Evolutionary conservation across 2,329 filamentous ascomycete genomes (phyloP).

Genomic region (Phialocephala sp.): DNA sequence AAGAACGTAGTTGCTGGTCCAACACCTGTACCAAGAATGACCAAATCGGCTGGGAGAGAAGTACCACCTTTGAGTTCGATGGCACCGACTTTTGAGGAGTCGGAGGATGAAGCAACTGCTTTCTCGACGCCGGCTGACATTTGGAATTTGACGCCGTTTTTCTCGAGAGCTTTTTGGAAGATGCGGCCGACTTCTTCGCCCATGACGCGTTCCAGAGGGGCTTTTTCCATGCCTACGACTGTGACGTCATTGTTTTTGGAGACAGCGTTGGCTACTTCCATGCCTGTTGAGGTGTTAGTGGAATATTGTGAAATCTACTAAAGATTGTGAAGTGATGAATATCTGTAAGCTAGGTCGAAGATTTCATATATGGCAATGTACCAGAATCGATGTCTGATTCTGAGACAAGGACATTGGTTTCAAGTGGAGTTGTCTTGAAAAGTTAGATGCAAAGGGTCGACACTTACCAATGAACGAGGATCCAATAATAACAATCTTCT

Average conservation of each 20-base stretch:
- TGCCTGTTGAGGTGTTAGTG: slow-evolving; percentile 51
- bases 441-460: not conserved
- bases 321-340: not conserved
- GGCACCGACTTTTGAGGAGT: slow-evolving; percentile 76
- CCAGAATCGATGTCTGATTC: not conserved
- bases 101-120: slow-evolving; percentile 71
- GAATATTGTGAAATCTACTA: not conserved
- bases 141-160: slow-evolving; percentile 87
- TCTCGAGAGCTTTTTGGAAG: slow-evolving; percentile 79
- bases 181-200: slow-evolving; percentile 81
- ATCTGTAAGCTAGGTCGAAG: not conserved
- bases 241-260: slow-evolving; percentile 81
- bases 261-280: slow-evolving; percentile 92
- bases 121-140: slow-evolving; percentile 83
- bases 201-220: slow-evolving; percentile 85
- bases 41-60: slow-evolving; percentile 81
- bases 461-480: slow-evolving; percentile 81
- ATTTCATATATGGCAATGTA: not conserved
- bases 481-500: slow-evolving; percentile 91
- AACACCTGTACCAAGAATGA: slow-evolving; percentile 91
- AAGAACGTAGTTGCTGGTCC: slow-evolving; percentile 85
- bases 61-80: slow-evolving; percentile 88
- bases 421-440: not conserved
- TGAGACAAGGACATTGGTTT: not conserved
- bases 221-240: slow-evolving; percentile 86